Evolutionary conservation across 139 green algal species (phyloP), one percentile per base, ranked within the genome.

Genomic region (Chlorella sp.): DNA sequence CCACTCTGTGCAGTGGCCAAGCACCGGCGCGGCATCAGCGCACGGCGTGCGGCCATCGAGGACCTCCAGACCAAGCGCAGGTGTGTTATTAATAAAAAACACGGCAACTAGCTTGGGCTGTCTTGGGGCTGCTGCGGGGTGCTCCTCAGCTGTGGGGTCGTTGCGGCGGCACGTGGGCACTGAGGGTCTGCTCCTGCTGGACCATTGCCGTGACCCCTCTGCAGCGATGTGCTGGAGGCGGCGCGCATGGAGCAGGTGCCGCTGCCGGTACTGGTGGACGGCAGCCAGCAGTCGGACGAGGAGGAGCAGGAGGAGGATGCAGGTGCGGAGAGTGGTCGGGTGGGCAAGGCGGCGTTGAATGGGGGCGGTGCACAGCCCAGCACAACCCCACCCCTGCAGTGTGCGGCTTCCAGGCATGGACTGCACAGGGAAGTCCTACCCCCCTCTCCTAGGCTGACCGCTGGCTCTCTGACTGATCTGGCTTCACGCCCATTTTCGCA

Each of bases 211-310:
- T n/a, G n/a, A n/a, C n/a, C n/a, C n/a, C n/a, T 60, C 2, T 60
- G 51, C 51, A 60, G 22, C 11, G 86, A 89, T 40, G 40, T 91
- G 67, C 72, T 95, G 74, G 81, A 89, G 68, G 74, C 76, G 16
- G 90, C 92, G 22, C 41, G 64, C 26, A 89, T 94, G 77, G 90
- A 94, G 65, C 81, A 90, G 80, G 84, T 73, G 56, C 26, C 22
- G 28, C 78, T 86, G 58, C 68, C 83, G 32, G 41, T 81, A 68
- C 72, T 79, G 54, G 20, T 41, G 20, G 36, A 68, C 26, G 62
- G 85, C 65, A 36, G 14, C 19, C 48, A 64, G 41, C 54, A 82
- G 76, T 40, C 76, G 7, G 76, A 72, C 22, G 76, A 48, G 30
- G 76, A 82, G 9, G 74, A 80, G 14, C 34, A 84, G 36, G 81